Evolutionary conservation across 768 basidiomycete species (phyloP).

Genomic region (Auriscalpium vulgare): DNA sequence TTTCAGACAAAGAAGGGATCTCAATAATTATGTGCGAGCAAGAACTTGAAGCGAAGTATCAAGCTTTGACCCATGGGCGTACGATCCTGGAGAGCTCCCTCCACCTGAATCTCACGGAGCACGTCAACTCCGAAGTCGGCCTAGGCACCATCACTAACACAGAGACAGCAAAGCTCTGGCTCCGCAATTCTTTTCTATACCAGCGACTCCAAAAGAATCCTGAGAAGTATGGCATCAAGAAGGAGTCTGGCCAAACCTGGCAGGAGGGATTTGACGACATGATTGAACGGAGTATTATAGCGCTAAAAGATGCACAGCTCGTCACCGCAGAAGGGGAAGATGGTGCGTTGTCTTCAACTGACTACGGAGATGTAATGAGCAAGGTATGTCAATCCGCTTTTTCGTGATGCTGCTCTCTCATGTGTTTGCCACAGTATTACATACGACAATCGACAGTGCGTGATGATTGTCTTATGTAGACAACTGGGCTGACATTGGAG

Average conservation of each 20-base stretch:
- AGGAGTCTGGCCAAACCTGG: constrained; percentile 52
- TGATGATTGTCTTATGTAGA: constrained; percentile 2
- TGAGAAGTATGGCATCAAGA: constrained; percentile 57
- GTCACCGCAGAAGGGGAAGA: constrained; percentile 36
- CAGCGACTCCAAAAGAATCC: constrained; percentile 85
- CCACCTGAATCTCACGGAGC: constrained; percentile 78
- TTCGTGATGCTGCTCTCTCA: background rate
- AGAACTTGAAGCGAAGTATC: constrained; percentile 65
- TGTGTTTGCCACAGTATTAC: constrained; percentile 49
- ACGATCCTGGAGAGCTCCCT: constrained; percentile 82
- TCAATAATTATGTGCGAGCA: constrained; percentile 79
- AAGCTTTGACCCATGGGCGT: constrained; percentile 55
- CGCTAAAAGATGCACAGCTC: constrained; percentile 53
- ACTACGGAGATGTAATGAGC: constrained; percentile 83
- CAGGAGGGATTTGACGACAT: constrained; percentile 65
- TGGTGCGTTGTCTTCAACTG: constrained; percentile 47
- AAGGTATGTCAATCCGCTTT: constrained; percentile 37
- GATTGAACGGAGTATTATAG: constrained; percentile 56
- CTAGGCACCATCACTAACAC: constrained; percentile 73
- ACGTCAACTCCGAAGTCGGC: constrained; percentile 90
- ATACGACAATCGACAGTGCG: constrained; percentile 61
- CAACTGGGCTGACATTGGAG: background rate
- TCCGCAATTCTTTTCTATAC: constrained; percentile 78
- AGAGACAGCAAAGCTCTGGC: constrained; percentile 71
- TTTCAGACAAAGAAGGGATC: constrained; percentile 69